phyloP scores from a whole-genome alignment of 352 stramenopile genomes.

The Globisporangium mamillatum region DNA sequence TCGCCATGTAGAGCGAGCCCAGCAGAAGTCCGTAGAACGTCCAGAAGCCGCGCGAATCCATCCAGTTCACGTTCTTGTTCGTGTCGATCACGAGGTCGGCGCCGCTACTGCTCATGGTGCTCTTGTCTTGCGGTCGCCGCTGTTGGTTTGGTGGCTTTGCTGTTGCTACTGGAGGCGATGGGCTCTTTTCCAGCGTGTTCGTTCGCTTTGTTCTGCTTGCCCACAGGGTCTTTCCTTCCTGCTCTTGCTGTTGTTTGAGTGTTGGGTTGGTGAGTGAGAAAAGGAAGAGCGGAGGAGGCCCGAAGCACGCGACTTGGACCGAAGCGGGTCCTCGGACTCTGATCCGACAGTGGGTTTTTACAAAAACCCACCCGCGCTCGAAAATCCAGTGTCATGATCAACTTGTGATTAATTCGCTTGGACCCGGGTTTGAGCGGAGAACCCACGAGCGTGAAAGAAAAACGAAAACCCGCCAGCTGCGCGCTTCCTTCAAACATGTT shows the following conservation, averaged over 20 bases:
- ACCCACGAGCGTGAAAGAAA: not conserved
- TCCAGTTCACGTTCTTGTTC: conserved; percentile 92
- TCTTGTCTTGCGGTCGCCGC: conserved; percentile 7
- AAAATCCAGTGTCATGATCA: not conserved
- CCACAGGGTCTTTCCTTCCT: not conserved
- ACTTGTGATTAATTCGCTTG: not conserved
- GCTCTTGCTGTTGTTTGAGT: not conserved
- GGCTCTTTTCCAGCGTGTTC: conserved; percentile 4
- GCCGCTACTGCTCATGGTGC: conserved; percentile 9
- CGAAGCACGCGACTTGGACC: not conserved
- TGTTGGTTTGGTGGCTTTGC: conserved; percentile 7
- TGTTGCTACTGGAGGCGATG: not conserved
- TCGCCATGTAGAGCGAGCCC: conserved; percentile 72
- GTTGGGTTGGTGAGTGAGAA: conserved; percentile 11
- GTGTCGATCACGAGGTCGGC: conserved; percentile 52
- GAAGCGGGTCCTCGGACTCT: not conserved
- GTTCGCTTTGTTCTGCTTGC: conserved; percentile 3
- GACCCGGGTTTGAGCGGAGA: not conserved
- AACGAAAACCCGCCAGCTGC: not conserved
- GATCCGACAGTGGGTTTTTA: not conserved
- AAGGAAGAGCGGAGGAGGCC: conserved; percentile 1
- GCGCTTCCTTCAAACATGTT: too few species aligned
- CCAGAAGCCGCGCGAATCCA: conserved; percentile 86
- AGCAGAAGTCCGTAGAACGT: conserved; percentile 85
- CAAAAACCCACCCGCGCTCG: not conserved